A percentile compares a stretch with the other conserved stretches of the same genome.
Conservation (phyloP, 2,329 filamentous ascomycete species). For the Monilinia polystroma region DNA sequence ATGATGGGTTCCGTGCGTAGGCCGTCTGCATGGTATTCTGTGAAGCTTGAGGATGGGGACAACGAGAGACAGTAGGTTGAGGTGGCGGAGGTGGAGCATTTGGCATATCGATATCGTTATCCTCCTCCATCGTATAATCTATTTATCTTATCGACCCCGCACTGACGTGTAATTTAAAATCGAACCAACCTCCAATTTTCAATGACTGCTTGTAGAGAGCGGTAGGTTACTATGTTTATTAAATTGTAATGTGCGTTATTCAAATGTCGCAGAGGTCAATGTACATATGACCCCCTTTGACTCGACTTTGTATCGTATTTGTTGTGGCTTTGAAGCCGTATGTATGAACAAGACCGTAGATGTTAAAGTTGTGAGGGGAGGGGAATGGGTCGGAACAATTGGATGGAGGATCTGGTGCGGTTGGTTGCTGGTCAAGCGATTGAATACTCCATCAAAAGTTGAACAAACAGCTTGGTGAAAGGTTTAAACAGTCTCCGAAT, state of each 20-base stretch:
- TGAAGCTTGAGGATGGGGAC: constrained; percentile 6
- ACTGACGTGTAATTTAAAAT: constrained; percentile 14
- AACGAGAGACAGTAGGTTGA: constrained; percentile 8
- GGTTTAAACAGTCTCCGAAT: background rate
- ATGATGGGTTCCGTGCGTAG: background rate
- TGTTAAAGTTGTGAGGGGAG: background rate
- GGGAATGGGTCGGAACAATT: background rate
- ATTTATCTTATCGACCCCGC: constrained; percentile 22
- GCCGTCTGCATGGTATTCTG: background rate
- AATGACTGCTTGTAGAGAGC: background rate
- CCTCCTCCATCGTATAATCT: constrained; percentile 14
- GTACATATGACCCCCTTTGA: background rate
- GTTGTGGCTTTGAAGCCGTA: background rate
- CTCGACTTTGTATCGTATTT: background rate
- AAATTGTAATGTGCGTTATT: background rate
- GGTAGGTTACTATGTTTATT: background rate
- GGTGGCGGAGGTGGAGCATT: constrained; percentile 1
- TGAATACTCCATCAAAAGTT: background rate
- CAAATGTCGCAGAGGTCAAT: background rate
- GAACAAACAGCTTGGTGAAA: background rate
- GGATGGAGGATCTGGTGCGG: background rate
- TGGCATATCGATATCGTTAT: constrained; percentile 11
- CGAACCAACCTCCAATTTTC: background rate
- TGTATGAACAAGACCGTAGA: background rate
- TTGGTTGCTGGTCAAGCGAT: background rate